Evolutionary conservation across 495 filamentous ascomycete species (phyloP).

Genomic region (Poronia punctata): DNA sequence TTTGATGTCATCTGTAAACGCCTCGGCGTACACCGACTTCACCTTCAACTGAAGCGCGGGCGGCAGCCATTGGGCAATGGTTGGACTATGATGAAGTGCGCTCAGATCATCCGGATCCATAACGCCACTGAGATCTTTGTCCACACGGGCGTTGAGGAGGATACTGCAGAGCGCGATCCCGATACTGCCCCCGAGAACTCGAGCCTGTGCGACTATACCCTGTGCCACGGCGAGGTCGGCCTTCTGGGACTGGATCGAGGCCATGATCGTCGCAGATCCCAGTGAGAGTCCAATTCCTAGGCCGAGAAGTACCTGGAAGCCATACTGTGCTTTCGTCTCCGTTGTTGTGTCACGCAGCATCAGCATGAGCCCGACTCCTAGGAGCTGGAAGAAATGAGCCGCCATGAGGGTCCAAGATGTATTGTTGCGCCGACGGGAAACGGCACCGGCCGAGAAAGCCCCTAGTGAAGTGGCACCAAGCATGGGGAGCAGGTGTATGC

Average conservation of each 20-base stretch:
- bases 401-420: constrained; percentile 44
- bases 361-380: constrained; percentile 46
- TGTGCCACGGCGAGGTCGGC: constrained; percentile 47
- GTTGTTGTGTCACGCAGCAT: constrained; percentile 23
- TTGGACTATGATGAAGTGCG: constrained; percentile 23
- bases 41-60: constrained; percentile 14
- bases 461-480: constrained; percentile 45
- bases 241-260: constrained; percentile 39
- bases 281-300: constrained; percentile 47
- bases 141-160: constrained; percentile 31
- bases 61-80: constrained; percentile 15
- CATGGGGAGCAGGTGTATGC: constrained; percentile 53
- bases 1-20: constrained; percentile 25
- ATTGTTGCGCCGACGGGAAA: constrained; percentile 39
- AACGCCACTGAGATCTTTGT: constrained; percentile 12
- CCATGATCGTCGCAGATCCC: constrained; percentile 44
- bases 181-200: constrained; percentile 52
- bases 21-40: constrained; percentile 21
- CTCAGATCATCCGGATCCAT: constrained; percentile 20
- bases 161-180: constrained; percentile 44
- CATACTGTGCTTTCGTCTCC: constrained; percentile 34
- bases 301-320: constrained; percentile 48
- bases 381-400: constrained; percentile 42
- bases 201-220: constrained; percentile 48
- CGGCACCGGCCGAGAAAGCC: constrained; percentile 40